Conservation (phyloP, 768 basidiomycete species). For the Coprinopsis marcescibilis region DNA sequence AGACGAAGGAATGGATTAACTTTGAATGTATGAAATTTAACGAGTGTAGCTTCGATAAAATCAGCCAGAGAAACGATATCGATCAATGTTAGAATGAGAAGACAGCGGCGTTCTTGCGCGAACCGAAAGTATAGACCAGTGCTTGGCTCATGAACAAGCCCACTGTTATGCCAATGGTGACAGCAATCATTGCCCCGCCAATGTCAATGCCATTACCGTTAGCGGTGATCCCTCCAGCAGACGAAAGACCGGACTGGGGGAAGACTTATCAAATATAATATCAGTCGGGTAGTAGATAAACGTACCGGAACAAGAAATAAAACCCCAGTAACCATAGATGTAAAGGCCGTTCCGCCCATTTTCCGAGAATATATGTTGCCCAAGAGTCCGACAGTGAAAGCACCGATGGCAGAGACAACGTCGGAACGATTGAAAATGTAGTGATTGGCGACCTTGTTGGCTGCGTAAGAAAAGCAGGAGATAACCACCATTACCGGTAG, state of each 20-base stretch:
- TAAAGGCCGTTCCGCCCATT: slow-evolving; percentile 84
- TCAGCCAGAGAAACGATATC: background rate
- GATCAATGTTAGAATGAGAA: slow-evolving; percentile 62
- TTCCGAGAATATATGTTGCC: slow-evolving; percentile 79
- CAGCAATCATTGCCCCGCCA: slow-evolving; percentile 83
- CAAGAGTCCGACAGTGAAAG: slow-evolving; percentile 72
- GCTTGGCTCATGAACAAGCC: slow-evolving; percentile 87
- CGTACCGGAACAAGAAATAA: slow-evolving; percentile 81
- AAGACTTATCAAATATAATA: background rate
- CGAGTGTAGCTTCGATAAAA: too few species aligned
- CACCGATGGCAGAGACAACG: slow-evolving; percentile 79
- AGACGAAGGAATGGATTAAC: background rate
- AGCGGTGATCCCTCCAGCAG: slow-evolving; percentile 79
- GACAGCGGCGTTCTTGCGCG: slow-evolving; percentile 76
- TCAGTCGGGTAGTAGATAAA: slow-evolving; percentile 14
- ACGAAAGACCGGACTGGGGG: slow-evolving; percentile 72
- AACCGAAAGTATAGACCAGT: slow-evolving; percentile 81
- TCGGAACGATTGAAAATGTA: slow-evolving; percentile 84
- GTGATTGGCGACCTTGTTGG: slow-evolving; percentile 79
- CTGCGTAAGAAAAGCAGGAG: slow-evolving; percentile 71
- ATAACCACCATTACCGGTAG: slow-evolving; percentile 81
- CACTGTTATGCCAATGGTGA: slow-evolving; percentile 86
- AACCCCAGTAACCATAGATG: slow-evolving; percentile 87
- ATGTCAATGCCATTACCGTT: slow-evolving; percentile 81
- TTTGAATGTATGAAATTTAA: background rate